Base-by-base conservation (phyloP, 2,329 filamentous ascomycete species). In the Botrytis porri region DNA sequence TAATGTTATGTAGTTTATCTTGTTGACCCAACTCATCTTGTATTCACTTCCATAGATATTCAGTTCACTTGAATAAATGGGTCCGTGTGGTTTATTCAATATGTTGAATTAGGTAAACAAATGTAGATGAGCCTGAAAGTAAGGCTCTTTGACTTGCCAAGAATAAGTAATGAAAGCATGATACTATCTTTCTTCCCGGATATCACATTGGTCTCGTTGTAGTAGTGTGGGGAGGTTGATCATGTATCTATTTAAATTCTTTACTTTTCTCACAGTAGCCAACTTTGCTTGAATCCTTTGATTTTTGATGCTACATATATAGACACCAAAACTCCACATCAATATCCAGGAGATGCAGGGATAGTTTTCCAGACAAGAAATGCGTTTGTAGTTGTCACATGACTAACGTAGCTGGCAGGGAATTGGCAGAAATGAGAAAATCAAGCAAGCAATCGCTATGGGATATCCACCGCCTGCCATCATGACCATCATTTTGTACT, bases 101-200 rank as follows among this genome's bases (percentile, higher is more conserved):
- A n/a, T 54, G 4, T n/a, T 54, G 48, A n/a, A n/a, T 0, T 54
- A 54, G 0, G 0, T n/a, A 0, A 54, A n/a, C 25, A 54, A n/a
- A 54, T 7, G 10, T n/a, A 54, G 10, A 54, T n/a, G 25, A 54
- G 3, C 10, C 10, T 54, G 48, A n/a, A n/a, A n/a, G 10, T 16
- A 54, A 6, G 48, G 0, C 25, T n/a, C 48, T n/a, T 14, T 14
- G 2, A 7, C 12, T 54, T n/a, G 0, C 25, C 0, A 57, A 32
- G 1, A 1, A 35, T 22, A 22, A 4, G 20, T 2, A 35, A 35
- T 60, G 8, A 60, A 35, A 5, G 10, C 3, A 60, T 22, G 18
- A 1, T 60, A 25, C 32, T 35, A 35, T 60, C 20, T 37, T 60
- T 60, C 57, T 22, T 2, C 20, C 18, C 4, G 32, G 2, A 12